Percentiles rank a stretch among this genome's conserved stretches.
phyloP scores from a whole-genome alignment of 805 yeast species.

The Blastobotrys mokoenaii region DNA sequence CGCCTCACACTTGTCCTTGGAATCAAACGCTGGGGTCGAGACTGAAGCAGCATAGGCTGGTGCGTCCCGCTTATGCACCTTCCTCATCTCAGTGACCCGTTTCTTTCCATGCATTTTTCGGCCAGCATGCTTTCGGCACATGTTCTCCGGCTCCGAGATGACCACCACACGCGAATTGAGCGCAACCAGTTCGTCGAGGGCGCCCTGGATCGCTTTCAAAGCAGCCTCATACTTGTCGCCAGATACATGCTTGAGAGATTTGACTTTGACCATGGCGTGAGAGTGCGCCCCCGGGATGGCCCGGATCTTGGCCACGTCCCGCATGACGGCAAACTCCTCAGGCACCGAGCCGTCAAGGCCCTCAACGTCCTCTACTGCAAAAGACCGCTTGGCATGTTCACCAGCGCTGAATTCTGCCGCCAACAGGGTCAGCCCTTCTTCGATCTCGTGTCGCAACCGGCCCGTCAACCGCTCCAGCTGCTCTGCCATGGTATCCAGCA shows the following conservation, averaged over 20 bases:
- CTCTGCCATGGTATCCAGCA: constrained; percentile 8
- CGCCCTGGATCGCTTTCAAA: not conserved
- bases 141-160: constrained; percentile 7
- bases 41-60: not conserved
- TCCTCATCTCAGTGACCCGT: not conserved
- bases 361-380: not conserved
- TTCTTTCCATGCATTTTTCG: constrained; percentile 1
- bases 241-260: not conserved
- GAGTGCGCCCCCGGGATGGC: not conserved
- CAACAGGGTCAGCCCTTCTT: constrained; percentile 6
- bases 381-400: too few relatives aligned
- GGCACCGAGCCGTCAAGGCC: constrained; percentile 2
- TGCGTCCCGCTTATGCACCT: too few relatives aligned
- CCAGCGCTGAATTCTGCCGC: not conserved
- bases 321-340: not conserved
- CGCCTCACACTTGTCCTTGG: constrained; percentile 27
- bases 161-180: constrained; percentile 3
- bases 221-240: not conserved
- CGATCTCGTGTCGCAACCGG: constrained; percentile 3
- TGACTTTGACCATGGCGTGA: not conserved
- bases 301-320: too few relatives aligned
- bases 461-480: constrained; percentile 9
- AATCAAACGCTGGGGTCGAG: constrained; percentile 3
- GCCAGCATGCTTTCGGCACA: constrained; percentile 1
- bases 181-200: constrained; percentile 5